Base-by-base conservation (phyloP, 805 yeast genomes). In the Candida endomychidarum region DNA sequence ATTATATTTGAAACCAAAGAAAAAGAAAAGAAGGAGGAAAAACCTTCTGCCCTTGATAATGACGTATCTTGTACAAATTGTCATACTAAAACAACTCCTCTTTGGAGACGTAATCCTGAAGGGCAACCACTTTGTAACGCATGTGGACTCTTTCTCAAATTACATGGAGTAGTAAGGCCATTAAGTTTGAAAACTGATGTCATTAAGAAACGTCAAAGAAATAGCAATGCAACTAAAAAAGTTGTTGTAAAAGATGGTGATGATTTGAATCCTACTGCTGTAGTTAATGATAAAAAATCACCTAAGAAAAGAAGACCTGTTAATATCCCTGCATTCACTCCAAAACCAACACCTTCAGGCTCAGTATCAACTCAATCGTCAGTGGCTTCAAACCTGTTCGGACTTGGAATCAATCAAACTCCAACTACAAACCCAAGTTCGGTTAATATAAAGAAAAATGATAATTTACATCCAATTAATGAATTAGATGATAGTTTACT, bases 71-170 rank as follows among this genome's bases (percentile, higher is more conserved):
- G 98, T 62, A 81, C 91, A 12, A 91, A 91, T 63, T 91, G 99
- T 62, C 82, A 84, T 54, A 91, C 99, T 0, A 80, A 76, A 47
- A 89, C 95, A 12, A 91, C 99, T 0, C 99, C 99, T 1, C 62
- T 91, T 12, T 91, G 99, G 99, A 72, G 99, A 51, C 73, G 97
- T 36, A 87, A 88, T 52, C 89, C 95, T 0, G 86, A 86, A 43
- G 97, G 97, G 2, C 83, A 86, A 54, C 95, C 96, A 0, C 67
- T 91, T 43, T 91, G 98, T 65, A 91, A 91, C 61, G 98, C 99
- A 0, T 91, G 99, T 67, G 99, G 98, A 0, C 68, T 91, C 45
- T 91, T 91, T 53, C 74, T 86, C 54, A 91, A 91, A 61, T 69
- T 91, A 17, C 98, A 91, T 55, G 98, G 97, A n/a, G 91, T 88